These are phyloP conservation scores for Globisporangium carolinianum DNA, from an alignment of 352 stramenopile genomes.

Conservation along the genomic window DNA sequence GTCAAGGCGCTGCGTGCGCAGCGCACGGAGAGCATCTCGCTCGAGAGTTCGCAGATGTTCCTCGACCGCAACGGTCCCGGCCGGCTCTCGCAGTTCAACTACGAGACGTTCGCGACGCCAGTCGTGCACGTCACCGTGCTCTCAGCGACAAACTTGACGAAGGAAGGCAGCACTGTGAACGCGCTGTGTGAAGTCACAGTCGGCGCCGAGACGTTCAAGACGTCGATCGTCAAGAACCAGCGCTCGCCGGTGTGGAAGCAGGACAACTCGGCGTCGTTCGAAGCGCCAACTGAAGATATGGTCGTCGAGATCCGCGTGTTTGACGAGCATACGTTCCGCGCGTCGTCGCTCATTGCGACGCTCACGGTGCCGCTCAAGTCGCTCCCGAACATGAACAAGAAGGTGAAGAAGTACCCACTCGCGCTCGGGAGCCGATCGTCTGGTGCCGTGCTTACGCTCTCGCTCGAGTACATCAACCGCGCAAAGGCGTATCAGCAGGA, in stretches of 20 bases:
- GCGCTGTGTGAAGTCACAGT: constrained; percentile 78
- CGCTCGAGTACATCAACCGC: constrained; percentile 83
- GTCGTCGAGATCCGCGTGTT: constrained; percentile 81
- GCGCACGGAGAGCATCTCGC: constrained; percentile 56
- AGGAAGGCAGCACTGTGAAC: constrained; percentile 68
- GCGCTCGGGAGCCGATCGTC: constrained; percentile 73
- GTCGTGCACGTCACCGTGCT: constrained; percentile 76
- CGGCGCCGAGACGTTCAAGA: constrained; percentile 78
- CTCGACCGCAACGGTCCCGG: constrained; percentile 58
- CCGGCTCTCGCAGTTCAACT: constrained; percentile 82
- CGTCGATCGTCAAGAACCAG: constrained; percentile 72
- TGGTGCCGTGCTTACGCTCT: constrained; percentile 66
- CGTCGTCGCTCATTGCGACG: constrained; percentile 65
- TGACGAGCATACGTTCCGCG: constrained; percentile 75
- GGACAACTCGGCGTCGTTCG: constrained; percentile 80
- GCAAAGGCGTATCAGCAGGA: constrained; percentile 72
- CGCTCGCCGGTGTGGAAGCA: constrained; percentile 83
- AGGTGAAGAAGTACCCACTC: constrained; percentile 75
- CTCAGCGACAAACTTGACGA: constrained; percentile 75
- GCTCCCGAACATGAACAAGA: constrained; percentile 80
- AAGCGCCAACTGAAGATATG: constrained; percentile 70
- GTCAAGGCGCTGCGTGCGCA: constrained; percentile 52
- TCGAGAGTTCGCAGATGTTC: constrained; percentile 50
- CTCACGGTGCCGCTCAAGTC: constrained; percentile 77
- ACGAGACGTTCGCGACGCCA: constrained; percentile 73